Percentiles rank a stretch among this genome's conserved stretches.
phyloP scores from a whole-genome alignment of 495 filamentous ascomycete species.

The Coniosporium apollinis region DNA sequence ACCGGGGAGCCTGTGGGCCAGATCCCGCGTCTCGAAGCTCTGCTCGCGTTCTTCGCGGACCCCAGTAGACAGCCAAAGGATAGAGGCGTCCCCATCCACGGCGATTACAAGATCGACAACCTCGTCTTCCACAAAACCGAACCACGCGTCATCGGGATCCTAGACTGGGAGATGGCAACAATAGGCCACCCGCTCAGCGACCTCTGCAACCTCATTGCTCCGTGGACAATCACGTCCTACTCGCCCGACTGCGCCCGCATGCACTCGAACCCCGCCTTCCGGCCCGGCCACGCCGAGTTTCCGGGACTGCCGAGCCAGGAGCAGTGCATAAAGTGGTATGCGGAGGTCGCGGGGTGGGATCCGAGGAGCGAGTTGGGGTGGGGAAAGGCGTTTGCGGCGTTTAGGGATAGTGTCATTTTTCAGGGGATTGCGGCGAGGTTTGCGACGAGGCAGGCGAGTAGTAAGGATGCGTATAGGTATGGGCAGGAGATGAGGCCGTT shows the following conservation, averaged over 20 bases:
- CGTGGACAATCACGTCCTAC: slow-evolving; percentile 31
- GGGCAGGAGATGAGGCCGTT: slow-evolving; percentile 44
- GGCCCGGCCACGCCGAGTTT: slow-evolving; percentile 33
- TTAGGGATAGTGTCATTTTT: slow-evolving; percentile 55
- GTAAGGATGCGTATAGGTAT: slow-evolving; percentile 58
- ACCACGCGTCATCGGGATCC: slow-evolving; percentile 74
- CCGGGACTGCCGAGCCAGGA: slow-evolving; percentile 55
- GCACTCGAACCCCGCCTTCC: slow-evolving; percentile 31
- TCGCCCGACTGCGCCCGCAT: slow-evolving; percentile 14
- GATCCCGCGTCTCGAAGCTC: slow-evolving; percentile 65
- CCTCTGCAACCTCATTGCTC: slow-evolving; percentile 60
- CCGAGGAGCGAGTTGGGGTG: slow-evolving; percentile 35
- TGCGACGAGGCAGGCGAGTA: slow-evolving; percentile 79
- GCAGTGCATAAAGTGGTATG: slow-evolving; percentile 60
- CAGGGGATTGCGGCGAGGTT: slow-evolving; percentile 85
- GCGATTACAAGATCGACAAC: slow-evolving; percentile 98
- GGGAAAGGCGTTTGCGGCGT: slow-evolving; percentile 36
- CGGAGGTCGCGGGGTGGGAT: slow-evolving; percentile 52
- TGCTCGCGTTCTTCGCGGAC: slow-evolving; percentile 60
- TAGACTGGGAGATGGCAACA: slow-evolving; percentile 97
- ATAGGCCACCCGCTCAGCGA: slow-evolving; percentile 88
- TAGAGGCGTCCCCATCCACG: slow-evolving; percentile 65
- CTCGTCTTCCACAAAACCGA: slow-evolving; percentile 84
- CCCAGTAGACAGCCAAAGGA: slow-evolving; percentile 56
- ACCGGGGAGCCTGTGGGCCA: slow-evolving; percentile 58